phyloP scores from a whole-genome alignment of 2,329 filamentous ascomycete genomes.

The Chaetomium strumarium region DNA sequence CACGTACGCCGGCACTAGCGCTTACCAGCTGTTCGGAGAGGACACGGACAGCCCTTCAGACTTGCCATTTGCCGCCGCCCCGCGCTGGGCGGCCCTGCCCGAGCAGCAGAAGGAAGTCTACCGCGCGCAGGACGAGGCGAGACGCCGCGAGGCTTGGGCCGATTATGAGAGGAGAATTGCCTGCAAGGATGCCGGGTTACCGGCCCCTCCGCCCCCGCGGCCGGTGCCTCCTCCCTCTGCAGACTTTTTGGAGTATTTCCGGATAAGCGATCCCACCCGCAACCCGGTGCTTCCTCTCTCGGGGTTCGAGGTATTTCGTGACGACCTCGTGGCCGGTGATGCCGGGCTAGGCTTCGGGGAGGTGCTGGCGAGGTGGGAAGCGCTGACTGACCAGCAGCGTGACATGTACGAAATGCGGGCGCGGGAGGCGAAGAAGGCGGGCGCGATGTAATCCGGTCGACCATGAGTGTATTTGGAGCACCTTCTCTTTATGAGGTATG shows the following conservation, averaged over 20 bases:
- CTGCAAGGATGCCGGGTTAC: neutral
- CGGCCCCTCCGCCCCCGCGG: too few species aligned
- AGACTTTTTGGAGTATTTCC: too few species aligned
- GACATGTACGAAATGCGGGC: neutral
- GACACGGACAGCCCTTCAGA: neutral
- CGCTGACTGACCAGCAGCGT: neutral
- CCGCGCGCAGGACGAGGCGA: conserved; percentile 4
- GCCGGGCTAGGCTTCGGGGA: too few species aligned
- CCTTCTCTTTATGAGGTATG: too few species aligned
- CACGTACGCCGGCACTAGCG: neutral
- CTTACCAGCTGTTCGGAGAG: neutral
- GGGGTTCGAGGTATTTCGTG: neutral
- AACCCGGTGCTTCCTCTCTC: neutral
- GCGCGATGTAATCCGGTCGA: too few species aligned
- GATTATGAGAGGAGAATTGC: neutral
- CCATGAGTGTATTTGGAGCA: too few species aligned
- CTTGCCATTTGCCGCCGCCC: neutral
- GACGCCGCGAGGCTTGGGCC: conserved; percentile 7
- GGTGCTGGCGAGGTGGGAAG: conserved; percentile 2
- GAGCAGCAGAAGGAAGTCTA: conserved; percentile 1
- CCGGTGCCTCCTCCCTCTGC: too few species aligned
- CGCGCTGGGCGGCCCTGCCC: neutral
- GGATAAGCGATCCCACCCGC: too few species aligned
- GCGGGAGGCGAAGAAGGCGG: neutral
- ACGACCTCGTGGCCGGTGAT: conserved; percentile 1